phyloP scores from a whole-genome alignment of 2,329 filamentous ascomycete genomes.

The Arthroderma sp. region DNA sequence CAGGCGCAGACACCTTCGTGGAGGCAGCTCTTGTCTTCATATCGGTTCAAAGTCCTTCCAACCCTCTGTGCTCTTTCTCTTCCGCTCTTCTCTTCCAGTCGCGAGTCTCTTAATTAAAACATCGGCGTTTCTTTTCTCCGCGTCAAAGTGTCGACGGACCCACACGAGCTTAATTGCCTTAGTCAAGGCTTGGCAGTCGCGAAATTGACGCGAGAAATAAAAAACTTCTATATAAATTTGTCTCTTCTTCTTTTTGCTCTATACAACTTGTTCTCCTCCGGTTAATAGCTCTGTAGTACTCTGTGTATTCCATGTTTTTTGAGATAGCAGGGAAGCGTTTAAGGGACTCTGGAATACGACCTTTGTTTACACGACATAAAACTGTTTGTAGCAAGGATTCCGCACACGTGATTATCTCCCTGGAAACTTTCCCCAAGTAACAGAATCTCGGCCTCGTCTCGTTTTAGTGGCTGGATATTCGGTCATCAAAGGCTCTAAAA shows the following conservation, averaged over 20 bases:
- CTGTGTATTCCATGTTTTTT: background rate
- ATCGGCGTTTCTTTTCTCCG: background rate
- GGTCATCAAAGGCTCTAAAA: background rate
- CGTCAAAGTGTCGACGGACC: background rate
- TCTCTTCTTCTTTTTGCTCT: background rate
- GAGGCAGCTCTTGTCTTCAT: background rate
- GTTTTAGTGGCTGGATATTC: background rate
- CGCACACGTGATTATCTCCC: background rate
- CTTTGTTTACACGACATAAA: background rate
- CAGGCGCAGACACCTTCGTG: background rate
- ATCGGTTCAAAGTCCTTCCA: background rate
- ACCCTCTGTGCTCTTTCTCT: too few relatives aligned
- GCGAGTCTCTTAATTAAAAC: background rate
- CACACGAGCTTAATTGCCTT: constrained; percentile 4
- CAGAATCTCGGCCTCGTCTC: background rate
- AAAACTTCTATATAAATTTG: background rate
- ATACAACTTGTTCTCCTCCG: background rate
- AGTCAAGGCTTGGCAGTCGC: background rate
- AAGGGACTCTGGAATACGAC: background rate
- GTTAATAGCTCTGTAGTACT: background rate
- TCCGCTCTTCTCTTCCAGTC: background rate
- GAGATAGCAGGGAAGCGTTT: background rate
- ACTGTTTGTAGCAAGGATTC: background rate
- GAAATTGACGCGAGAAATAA: constrained; percentile 1
- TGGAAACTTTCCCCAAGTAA: background rate